Evolutionary conservation across 2,329 filamentous ascomycete species (phyloP).

Genomic region (Sclerotinia subarctica): DNA sequence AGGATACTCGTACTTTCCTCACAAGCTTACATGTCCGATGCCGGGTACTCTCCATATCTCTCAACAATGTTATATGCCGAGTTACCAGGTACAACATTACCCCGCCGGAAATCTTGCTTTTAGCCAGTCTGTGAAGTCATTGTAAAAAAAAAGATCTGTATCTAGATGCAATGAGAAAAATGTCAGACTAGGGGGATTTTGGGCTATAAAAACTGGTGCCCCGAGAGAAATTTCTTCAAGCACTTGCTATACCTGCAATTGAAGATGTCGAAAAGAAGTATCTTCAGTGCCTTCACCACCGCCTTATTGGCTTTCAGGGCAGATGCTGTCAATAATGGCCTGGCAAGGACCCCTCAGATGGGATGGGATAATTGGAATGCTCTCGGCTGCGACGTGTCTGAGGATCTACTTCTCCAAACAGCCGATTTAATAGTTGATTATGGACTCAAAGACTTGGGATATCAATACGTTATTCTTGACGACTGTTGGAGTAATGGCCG

Average conservation of each 20-base stretch:
- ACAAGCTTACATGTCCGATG: background rate
- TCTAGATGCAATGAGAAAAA: background rate
- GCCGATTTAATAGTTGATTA: conserved; percentile 48
- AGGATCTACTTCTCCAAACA: conserved; percentile 47
- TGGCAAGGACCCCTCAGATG: conserved; percentile 44
- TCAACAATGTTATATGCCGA: background rate
- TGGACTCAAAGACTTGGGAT: conserved; percentile 52
- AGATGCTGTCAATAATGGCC: conserved; percentile 41
- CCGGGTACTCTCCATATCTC: conserved; percentile 1
- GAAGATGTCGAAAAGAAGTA: conserved; percentile 15
- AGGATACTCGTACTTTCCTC: too few relatives aligned
- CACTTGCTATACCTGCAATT: background rate
- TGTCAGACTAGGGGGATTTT: background rate
- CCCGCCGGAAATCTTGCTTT: conserved; percentile 12
- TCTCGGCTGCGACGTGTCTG: conserved; percentile 50
- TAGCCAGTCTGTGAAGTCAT: conserved; percentile 12
- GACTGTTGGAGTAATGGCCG: conserved; percentile 52
- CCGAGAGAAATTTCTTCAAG: background rate
- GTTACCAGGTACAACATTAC: background rate
- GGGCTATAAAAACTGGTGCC: background rate
- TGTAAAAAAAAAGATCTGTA: background rate
- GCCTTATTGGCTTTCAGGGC: conserved; percentile 25
- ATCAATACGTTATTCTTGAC: conserved; percentile 54
- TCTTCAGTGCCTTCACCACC: conserved; percentile 20
- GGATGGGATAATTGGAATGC: conserved; percentile 50